Base-by-base conservation (phyloP, 768 basidiomycete genomes). In the Naganishia randhawae region DNA sequence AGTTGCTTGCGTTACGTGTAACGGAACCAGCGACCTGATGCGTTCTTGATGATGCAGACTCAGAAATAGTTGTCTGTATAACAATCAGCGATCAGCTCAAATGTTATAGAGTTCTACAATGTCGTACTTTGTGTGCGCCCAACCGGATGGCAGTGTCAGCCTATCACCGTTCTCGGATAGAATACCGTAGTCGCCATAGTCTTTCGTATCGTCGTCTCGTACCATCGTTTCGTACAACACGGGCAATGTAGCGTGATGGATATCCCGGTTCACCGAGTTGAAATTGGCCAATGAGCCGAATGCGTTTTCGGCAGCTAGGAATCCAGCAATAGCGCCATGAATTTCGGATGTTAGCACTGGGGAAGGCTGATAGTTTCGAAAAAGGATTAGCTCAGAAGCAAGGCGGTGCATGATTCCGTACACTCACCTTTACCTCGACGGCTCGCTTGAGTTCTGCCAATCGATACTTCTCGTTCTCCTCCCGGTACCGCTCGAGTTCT, bases 41-140 rank as follows among this genome's bases (percentile, higher is more conserved):
- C 57, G 13, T 11, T 61, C 57, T 19, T 41, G 57, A 19, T 61
- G 57, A 3, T 14, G 29, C 3, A 25, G 35, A 29, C 37, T 61
- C 3, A 61, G 3, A 27, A 61, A 61, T 16, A 61, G 57, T 22
- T 61, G 37, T 19, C 57, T 61, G 54, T 14, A 19, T n/a, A 55
- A 1, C 5, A 13, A 35, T 37, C n/a, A 55, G 6, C 5, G 33
- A 32, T 55, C 54, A 33, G 10, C 3, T 54, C n/a, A 16, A 17
- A 55, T 7, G 17, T 33, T n/a, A 22, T n/a, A 17, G 8, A 2
- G 27, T 9, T 61, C 57, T 4, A 5, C 7, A 22, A 48, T 7
- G n/a, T 17, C 45, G 3, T 22, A 61, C 57, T 61, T 39, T 1
- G 39, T 39, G 27, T 41, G 37, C 25, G 19, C 22, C 57, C 57